Conservation (phyloP, 2,329 filamentous ascomycete species). For the Phoma sp. region DNA sequence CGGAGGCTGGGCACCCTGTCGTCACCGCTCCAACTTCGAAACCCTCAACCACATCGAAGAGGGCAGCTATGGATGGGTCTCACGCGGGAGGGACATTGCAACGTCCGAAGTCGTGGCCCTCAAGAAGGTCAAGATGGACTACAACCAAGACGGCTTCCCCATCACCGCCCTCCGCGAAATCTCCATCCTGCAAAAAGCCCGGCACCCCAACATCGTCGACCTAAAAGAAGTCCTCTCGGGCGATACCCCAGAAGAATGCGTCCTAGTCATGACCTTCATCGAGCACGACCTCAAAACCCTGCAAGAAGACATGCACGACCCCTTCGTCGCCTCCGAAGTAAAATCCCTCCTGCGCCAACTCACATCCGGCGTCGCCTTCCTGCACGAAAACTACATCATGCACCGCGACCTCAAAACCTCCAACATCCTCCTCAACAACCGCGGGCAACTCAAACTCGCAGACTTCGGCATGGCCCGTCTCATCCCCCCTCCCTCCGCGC, state of each 20-base stretch:
- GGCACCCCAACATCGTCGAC: conserved; percentile 82
- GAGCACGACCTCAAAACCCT: conserved; percentile 96
- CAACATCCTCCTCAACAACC: conserved; percentile 87
- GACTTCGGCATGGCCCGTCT: conserved; percentile 98
- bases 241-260: conserved; percentile 71
- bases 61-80: conserved; percentile 94
- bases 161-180: conserved; percentile 95
- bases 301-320: conserved; percentile 91
- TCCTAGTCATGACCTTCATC: conserved; percentile 95
- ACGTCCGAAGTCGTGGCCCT: conserved; percentile 86
- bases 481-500: conserved; percentile 71
- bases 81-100: conserved; percentile 75
- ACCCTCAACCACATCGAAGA: conserved; percentile 97
- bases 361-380: conserved; percentile 78
- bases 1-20: conserved; percentile 72
- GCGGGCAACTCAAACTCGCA: conserved; percentile 91
- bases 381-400: conserved; percentile 90
- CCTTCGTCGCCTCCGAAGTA: conserved; percentile 89
- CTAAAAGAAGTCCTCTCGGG: conserved; percentile 86
- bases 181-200: conserved; percentile 81
- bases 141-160: conserved; percentile 77
- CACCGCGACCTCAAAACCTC: conserved; percentile 50
- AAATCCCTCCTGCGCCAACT: conserved; percentile 91
- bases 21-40: conserved; percentile 87
- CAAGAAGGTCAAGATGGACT: conserved; percentile 92